A percentile compares a stretch with the other conserved stretches of the same genome.
Evolutionary conservation across 495 filamentous ascomycete species (phyloP).

Genomic region (Arthonia radiata): DNA sequence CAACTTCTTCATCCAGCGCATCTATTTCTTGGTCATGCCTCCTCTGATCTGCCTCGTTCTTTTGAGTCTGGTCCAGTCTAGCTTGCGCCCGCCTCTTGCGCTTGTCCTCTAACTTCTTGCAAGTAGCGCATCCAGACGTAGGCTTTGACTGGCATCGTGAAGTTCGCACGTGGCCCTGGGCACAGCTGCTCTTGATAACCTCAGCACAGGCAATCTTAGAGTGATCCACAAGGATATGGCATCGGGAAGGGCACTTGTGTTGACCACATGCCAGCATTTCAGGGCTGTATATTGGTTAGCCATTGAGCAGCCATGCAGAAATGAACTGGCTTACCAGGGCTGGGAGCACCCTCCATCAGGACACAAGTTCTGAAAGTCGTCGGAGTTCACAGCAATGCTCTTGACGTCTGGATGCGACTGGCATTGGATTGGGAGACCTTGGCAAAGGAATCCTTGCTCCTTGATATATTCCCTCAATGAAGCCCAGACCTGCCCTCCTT

Average conservation of each 20-base stretch:
- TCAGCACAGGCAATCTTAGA: constrained; percentile 32
- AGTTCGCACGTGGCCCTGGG: constrained; percentile 22
- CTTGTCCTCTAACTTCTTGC: constrained; percentile 25
- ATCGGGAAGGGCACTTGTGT: constrained; percentile 34
- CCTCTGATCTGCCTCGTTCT: constrained; percentile 22
- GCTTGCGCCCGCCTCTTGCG: constrained; percentile 19
- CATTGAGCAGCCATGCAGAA: constrained; percentile 1
- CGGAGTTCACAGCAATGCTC: constrained; percentile 17
- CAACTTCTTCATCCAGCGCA: constrained; percentile 32
- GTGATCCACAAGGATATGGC: constrained; percentile 42
- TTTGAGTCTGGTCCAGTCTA: constrained; percentile 28
- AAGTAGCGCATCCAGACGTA: constrained; percentile 18
- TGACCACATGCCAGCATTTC: constrained; percentile 31
- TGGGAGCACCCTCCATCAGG: constrained; percentile 52
- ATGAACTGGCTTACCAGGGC: constrained; percentile 27
- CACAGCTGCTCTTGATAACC: constrained; percentile 22
- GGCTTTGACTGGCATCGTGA: constrained; percentile 14
- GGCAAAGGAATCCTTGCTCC: constrained; percentile 27
- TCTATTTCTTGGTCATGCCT: constrained; percentile 25
- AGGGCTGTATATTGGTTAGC: constrained; percentile 15
- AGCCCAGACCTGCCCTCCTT: constrained; percentile 31
- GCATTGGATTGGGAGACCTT: constrained; percentile 46
- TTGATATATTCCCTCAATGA: constrained; percentile 34
- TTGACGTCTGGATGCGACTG: constrained; percentile 32
- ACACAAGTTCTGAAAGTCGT: constrained; percentile 33